Conservation (phyloP, 2,329 filamentous ascomycete species). For the Fusarium xylarioides region DNA sequence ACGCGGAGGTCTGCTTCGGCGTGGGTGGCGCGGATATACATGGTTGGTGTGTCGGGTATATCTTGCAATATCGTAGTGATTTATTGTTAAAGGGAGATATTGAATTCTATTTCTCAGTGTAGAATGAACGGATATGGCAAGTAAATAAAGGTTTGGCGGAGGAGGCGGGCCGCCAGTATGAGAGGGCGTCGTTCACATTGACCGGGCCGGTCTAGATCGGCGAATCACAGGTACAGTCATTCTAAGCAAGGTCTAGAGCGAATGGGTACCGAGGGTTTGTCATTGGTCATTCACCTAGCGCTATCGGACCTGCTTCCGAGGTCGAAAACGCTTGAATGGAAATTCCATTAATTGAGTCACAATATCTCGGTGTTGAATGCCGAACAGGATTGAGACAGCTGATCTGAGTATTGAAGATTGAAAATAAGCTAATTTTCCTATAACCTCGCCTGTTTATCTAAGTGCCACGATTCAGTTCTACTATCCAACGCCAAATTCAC, state of each 20-base stretch:
- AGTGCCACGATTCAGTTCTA: too few relatives aligned
- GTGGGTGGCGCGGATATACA: slow-evolving; percentile 49
- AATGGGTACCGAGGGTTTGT: background rate
- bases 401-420: rapidly evolving
- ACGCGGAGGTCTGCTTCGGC: slow-evolving; percentile 58
- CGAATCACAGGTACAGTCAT: slow-evolving; percentile 17
- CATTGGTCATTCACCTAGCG: background rate
- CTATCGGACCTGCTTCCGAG: background rate
- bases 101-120: rapidly evolving
- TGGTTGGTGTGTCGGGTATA: background rate
- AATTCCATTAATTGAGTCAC: background rate
- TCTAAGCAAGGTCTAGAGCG: background rate
- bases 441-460: rapidly evolving
- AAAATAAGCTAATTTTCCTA: too few relatives aligned
- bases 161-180: slow-evolving; percentile 13
- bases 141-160: slow-evolving; percentile 21
- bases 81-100: rapidly evolving
- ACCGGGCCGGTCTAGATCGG: slow-evolving; percentile 14
- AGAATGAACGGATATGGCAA: background rate
- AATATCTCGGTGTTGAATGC: background rate
- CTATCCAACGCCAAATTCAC: background rate
- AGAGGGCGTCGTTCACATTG: background rate
- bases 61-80: rapidly evolving
- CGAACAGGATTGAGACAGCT: background rate
- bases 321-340: rapidly evolving